These are phyloP conservation scores for Aureobasidium namibiae DNA, from an alignment of 2,329 filamentous ascomycete species.

Conservation along the genomic window DNA sequence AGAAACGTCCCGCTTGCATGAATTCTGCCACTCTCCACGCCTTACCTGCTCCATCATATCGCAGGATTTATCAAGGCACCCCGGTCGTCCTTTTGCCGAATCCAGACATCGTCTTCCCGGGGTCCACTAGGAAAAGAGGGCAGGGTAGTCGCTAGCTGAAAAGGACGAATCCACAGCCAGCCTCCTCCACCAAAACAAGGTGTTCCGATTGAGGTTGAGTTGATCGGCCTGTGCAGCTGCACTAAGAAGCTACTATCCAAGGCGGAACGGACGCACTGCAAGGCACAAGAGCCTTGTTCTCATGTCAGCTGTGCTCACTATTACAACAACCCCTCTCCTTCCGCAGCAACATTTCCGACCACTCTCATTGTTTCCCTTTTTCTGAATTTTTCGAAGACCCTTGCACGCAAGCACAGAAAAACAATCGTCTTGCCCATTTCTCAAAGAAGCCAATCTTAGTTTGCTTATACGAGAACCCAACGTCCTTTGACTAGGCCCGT, in stretches of 20 bases:
- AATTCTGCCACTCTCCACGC: background rate
- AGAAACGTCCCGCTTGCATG: constrained; percentile 8
- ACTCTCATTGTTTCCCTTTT: background rate
- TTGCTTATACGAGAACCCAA: background rate
- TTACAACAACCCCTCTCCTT: background rate
- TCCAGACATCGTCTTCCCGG: background rate
- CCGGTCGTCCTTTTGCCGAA: constrained; percentile 3
- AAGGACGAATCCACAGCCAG: background rate
- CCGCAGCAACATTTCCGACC: background rate
- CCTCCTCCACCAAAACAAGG: background rate
- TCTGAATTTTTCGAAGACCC: background rate
- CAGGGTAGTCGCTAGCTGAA: constrained; percentile 2
- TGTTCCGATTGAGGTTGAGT: background rate
- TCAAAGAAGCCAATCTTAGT: background rate
- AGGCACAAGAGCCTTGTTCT: constrained; percentile 9
- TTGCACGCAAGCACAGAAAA: background rate
- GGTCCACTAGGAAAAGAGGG: background rate
- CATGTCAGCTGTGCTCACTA: background rate
- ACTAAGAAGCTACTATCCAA: background rate
- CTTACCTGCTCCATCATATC: background rate
- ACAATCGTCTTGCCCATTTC: background rate
- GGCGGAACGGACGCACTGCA: constrained; percentile 1
- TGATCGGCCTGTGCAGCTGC: background rate
- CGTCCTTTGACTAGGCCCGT: background rate
- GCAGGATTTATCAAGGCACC: background rate